phyloP scores from a whole-genome alignment of 371 early-diverging fungal species.

The Mucor saturninus region DNA sequence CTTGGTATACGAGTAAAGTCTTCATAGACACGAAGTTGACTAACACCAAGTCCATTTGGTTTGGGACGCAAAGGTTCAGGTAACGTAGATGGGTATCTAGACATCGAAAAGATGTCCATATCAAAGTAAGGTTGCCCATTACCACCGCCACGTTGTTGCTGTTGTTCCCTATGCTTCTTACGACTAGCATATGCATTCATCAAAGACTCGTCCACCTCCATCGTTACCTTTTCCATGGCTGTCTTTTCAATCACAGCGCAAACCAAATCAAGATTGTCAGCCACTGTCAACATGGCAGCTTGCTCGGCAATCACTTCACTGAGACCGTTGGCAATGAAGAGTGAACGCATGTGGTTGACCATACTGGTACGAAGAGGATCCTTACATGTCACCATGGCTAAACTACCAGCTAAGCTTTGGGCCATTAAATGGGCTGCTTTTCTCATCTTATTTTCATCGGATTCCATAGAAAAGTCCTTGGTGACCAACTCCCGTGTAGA shows the following conservation, averaged over 20 bases:
- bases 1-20: constrained; percentile 61
- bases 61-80: constrained; percentile 87
- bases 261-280: constrained; percentile 91
- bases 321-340: constrained; percentile 79
- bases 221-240: constrained; percentile 88
- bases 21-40: constrained; percentile 85
- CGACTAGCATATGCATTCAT: constrained; percentile 69
- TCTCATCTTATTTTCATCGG: constrained; percentile 90
- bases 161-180: constrained; percentile 85
- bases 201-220: constrained; percentile 86
- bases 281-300: constrained; percentile 76
- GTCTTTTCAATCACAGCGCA: constrained; percentile 92
- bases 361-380: constrained; percentile 93
- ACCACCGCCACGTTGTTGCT: constrained; percentile 54
- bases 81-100: constrained; percentile 80
- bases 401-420: constrained; percentile 75
- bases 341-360: constrained; percentile 73
- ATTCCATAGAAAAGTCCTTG: constrained; percentile 94
- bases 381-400: constrained; percentile 91
- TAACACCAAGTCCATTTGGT: constrained; percentile 76
- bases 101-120: constrained; percentile 69
- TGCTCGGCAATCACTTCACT: constrained; percentile 74
- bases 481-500: constrained; percentile 89
- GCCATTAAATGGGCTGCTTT: constrained; percentile 95
- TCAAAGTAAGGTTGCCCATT: constrained; percentile 84